phyloP scores from a whole-genome alignment of 371 early-diverging fungal species.

The Parasitella parasitica region DNA sequence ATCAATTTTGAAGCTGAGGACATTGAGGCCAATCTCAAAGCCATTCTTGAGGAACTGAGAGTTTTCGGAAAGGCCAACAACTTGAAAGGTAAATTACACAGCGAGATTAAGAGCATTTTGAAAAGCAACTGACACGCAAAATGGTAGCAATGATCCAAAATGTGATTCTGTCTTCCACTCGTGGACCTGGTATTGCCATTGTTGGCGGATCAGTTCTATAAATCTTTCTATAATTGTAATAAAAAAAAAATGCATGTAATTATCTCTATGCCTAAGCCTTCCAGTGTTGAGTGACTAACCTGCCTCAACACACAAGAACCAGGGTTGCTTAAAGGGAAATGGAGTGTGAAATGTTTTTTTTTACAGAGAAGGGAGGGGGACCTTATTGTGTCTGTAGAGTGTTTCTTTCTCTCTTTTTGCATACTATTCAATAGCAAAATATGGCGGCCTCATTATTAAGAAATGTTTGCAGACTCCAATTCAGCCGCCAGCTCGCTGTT shows the following conservation, averaged over 20 bases:
- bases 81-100: constrained; percentile 44
- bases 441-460: constrained; percentile 18
- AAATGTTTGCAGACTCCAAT: constrained; percentile 17
- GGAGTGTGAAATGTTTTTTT: not conserved
- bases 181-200: constrained; percentile 60
- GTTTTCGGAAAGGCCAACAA: constrained; percentile 59
- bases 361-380: not conserved
- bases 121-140: too few relatives aligned
- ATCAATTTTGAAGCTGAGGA: constrained; percentile 51
- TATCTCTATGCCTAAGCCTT: not conserved
- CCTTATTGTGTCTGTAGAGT: not conserved
- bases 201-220: constrained; percentile 30
- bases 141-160: constrained; percentile 58
- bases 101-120: not conserved
- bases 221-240: not conserved
- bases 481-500: not conserved
- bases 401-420: not conserved
- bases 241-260: not conserved
- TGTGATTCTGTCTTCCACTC: constrained; percentile 59
- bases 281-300: too few relatives aligned
- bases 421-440: not conserved
- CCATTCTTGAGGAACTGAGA: constrained; percentile 58
- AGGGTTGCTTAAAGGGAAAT: not conserved
- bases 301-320: not conserved
- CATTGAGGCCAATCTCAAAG: constrained; percentile 60